Evolutionary conservation across 2,329 filamentous ascomycete genomes (phyloP).

Genomic region (Graphilbum sp.): DNA sequence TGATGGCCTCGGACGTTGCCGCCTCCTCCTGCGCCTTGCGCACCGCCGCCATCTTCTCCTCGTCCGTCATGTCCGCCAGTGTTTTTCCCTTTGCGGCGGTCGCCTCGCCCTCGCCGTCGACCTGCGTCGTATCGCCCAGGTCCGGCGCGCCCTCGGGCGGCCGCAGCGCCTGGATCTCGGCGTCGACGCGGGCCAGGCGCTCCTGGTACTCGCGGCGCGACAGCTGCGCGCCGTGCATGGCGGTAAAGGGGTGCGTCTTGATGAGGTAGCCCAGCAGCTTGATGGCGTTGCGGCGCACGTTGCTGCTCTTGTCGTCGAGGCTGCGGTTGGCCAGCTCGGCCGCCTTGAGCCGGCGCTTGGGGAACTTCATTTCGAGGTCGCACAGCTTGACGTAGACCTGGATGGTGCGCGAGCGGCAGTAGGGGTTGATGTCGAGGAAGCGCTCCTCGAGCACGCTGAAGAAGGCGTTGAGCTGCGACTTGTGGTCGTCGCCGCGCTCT

Average conservation of each 20-base stretch:
- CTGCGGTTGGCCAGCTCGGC: conserved; percentile 79
- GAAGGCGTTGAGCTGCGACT: conserved; percentile 89
- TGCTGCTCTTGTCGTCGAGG: conserved; percentile 94
- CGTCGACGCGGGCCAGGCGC: conserved; percentile 66
- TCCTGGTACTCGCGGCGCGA: conserved; percentile 73
- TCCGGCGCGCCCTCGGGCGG: conserved; percentile 61
- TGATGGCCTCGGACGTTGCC: conserved; percentile 74
- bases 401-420: conserved; percentile 79
- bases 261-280: conserved; percentile 79
- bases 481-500: conserved; percentile 81
- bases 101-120: too few relatives aligned
- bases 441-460: conserved; percentile 94
- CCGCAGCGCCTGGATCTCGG: conserved; percentile 64
- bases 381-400: conserved; percentile 89
- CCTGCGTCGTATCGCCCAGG: conserved; percentile 74
- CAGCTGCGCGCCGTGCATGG: conserved; percentile 78
- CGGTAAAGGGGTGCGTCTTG: conserved; percentile 84
- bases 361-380: conserved; percentile 90
- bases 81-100: too few relatives aligned
- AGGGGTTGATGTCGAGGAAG: conserved; percentile 92
- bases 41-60: conserved; percentile 56
- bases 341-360: conserved; percentile 74
- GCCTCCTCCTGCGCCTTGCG: conserved; percentile 75
- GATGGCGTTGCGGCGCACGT: conserved; percentile 87
- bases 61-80: conserved; percentile 55